Evolutionary conservation across 2,329 filamentous ascomycete genomes (phyloP).

Genomic region (Penicillium sp.): DNA sequence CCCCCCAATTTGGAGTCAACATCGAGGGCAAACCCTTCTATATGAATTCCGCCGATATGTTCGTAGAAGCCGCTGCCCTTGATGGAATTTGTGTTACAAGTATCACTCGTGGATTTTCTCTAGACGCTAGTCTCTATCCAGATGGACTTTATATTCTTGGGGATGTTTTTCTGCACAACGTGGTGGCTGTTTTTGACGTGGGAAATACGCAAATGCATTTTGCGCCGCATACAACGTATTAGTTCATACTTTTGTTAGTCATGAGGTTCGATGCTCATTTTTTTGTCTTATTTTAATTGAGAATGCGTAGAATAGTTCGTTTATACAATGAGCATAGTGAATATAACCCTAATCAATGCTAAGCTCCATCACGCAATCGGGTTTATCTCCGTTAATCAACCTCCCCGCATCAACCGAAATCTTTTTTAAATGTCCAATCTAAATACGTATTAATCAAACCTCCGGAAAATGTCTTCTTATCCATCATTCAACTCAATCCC

Average conservation of each 20-base stretch:
- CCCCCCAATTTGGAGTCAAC: not conserved
- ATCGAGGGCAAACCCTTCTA: not conserved
- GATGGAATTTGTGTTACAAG: not conserved
- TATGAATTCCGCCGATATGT: not conserved
- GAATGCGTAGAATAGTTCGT: not conserved
- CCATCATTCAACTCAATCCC: constrained; percentile 7
- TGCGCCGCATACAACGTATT: not conserved
- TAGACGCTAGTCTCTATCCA: not conserved
- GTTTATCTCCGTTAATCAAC: not conserved
- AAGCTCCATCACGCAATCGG: not conserved
- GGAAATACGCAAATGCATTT: constrained; percentile 2
- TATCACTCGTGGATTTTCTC: not conserved
- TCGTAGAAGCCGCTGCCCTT: not conserved
- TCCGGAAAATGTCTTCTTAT: not conserved
- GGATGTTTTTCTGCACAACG: constrained; percentile 4
- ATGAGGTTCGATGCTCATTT: not conserved
- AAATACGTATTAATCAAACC: too few species aligned
- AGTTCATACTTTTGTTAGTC: not conserved
- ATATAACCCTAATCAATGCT: too few species aligned
- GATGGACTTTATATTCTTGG: not conserved
- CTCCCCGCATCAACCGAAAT: not conserved
- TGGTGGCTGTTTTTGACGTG: not conserved
- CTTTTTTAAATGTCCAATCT: not conserved
- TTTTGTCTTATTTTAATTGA: not conserved
- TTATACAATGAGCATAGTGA: too few species aligned